Base-by-base conservation (phyloP, 2,329 filamentous ascomycete genomes). In the Pseudogymnoascus sp. region DNA sequence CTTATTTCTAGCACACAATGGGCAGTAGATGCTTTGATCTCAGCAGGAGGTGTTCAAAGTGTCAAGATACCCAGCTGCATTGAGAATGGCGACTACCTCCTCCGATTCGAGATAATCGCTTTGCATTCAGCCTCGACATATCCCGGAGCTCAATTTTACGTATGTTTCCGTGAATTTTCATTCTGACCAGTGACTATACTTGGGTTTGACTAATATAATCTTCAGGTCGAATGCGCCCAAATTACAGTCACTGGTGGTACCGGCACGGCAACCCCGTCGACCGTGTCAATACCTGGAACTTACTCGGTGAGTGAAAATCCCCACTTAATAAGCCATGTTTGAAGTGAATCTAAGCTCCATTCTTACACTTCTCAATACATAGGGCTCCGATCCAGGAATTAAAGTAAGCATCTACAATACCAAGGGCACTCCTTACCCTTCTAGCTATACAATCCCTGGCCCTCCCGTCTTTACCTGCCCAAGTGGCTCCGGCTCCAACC, bases 81-180 rank as follows among this genome's bases (percentile, higher is more conserved):
- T 62, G 77, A 79, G 1, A 73, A 79, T 1, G 81, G 81, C 37
- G 75, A 84, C 58, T 84, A 84, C 65, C 75, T 84, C 25, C 73
- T 84, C 70, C 77, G 81, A 30, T 76, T 79, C 35, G 81, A 84
- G 74, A 73, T 81, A 43, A 73, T 81, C 59, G 67, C 16, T 65
- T 64, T 25, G 70, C 67, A 41, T 65, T 73, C 4, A 67, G 74
- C 7, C 70, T 75, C 41, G 75, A 75, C 65, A 68, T 76, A 70
- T 73, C 68, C 64, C 37, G 60, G 43, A 1, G 68, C 70, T 12
- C 68, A 70, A 57, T 73, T 68, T 62, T 72, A 73, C 62, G 61
- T 67, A 18, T 69, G 67, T 9, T 75, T 72, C 41, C 6, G 6
- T 18, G 22, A 2, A 25, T 33, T 33, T 30, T 33, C 25, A 43